Evolutionary conservation across 208 protist genomes (phyloP).

Genomic region (Tetramitus jugosus): DNA sequence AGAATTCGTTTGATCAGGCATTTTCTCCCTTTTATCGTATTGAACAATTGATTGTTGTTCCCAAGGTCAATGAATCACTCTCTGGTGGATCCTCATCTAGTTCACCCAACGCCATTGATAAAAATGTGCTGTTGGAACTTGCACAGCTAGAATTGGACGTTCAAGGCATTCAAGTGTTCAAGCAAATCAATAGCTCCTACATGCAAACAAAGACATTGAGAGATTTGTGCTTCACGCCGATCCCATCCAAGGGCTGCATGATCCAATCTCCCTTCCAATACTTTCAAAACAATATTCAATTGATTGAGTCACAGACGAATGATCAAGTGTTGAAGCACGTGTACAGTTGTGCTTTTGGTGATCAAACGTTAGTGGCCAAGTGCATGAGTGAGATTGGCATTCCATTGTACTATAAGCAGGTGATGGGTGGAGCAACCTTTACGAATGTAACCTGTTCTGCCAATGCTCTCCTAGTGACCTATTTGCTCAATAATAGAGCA

Average conservation of each 20-base stretch:
- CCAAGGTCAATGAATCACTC: not conserved
- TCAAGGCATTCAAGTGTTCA: slow-evolving; percentile 9
- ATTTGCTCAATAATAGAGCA: slow-evolving; percentile 30
- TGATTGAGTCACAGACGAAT: not conserved
- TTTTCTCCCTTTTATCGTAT: slow-evolving; percentile 34
- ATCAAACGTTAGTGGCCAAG: not conserved
- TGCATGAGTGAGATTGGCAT: slow-evolving; percentile 33
- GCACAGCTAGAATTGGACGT: slow-evolving; percentile 27
- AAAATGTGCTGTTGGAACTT: slow-evolving; percentile 24
- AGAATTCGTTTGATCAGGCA: slow-evolving; percentile 34
- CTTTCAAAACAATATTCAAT: slow-evolving; percentile 27
- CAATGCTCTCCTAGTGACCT: slow-evolving; percentile 35
- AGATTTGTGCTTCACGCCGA: slow-evolving; percentile 29
- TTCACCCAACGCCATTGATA: not conserved
- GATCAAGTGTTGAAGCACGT: not conserved
- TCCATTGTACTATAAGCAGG: slow-evolving; percentile 23
- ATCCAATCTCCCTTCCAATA: slow-evolving; percentile 21
- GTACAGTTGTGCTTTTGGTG: no score
- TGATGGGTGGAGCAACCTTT: slow-evolving; percentile 5
- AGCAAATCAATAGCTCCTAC: no score
- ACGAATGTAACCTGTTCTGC: not conserved
- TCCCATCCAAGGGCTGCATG: slow-evolving; percentile 26
- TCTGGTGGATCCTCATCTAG: not conserved
- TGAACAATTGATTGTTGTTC: slow-evolving; percentile 31
- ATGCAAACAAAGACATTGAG: not conserved